Evolutionary conservation across 331 rosid genomes (phyloP), one percentile per base, ranked within the genome.

Genomic region (Rosa hybrid): DNA sequence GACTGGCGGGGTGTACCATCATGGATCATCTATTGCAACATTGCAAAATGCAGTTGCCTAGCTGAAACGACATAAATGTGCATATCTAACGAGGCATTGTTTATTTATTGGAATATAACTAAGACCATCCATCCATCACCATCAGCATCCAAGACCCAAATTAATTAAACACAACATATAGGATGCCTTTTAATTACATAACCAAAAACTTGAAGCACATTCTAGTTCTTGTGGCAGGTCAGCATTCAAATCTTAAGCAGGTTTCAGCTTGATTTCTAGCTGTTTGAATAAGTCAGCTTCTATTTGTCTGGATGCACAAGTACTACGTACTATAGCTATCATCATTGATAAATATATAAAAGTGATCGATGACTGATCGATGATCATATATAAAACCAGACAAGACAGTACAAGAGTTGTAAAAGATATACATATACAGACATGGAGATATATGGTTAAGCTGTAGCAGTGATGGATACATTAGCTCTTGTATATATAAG

Each of bases 401-500:
- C 44, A 30, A 30, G 17, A 63, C 9, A 13, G 44, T 30, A 64
- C n/a, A 27, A 18, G 39, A 34, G 25, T 38, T 17, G 25, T 68
- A 17, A 20, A 68, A 34, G 25, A 38, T 16, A 65, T 17, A 18
- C 72, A 38, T 38, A 67, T 67, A 16, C 71, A 67, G 48, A 39
- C 71, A 21, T 4, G 14, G 18, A 48, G 39, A 34, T 34, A 34
- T 51, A 18, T 18, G 77, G 46, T 27, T 50, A 21, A 68, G 69
- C 13, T 16, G 14, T 59, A 57, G 73, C 60, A 72, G 80, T 25
- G 68, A 23, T 45, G 12, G 17, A 64, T 50, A 17, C 65, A 74
- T 77, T 76, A 78, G 65, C 83, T 13, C 11, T 80, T 41, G 80
- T 73, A 56, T 30, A 72, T 73, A 56, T 30, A 72, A 60, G 64